Base-by-base conservation (phyloP, 352 stramenopile species). In the Globisporangium barbulae region DNA sequence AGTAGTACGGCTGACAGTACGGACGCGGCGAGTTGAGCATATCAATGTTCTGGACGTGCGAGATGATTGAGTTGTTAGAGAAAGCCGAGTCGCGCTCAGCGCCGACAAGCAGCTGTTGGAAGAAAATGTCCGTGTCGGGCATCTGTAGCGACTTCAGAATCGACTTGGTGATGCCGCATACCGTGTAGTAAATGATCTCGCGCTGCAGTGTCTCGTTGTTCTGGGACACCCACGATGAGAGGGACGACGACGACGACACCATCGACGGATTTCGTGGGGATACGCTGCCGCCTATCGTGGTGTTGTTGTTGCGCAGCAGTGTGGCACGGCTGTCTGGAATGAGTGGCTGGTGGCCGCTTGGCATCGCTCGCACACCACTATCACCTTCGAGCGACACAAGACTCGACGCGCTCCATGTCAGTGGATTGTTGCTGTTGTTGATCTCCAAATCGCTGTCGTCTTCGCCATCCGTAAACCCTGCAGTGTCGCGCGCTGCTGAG, bases 161-260 rank as follows among this genome's bases (percentile, higher is more conserved):
- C 45, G 80, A 71, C 64, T 91, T 91, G 21, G 80, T 90, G 64
- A 91, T 90, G 28, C 83, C 83, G 71, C 79, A 88, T 3, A 91
- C 80, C 2, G 83, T 91, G 71, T 90, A 91, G 72, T 90, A 91
- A 68, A 91, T 90, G 74, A 91, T 90, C 61, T 91, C 83, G n/a
- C 79, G 80, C 55, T 89, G 80, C 37, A 91, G 71, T 10, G 80
- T 90, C 70, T 89, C 80, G 60, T 88, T 86, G 56, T 84, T 89
- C 61, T 88, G 80, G 25, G 80, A 85, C 17, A 71, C 71, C 66
- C 79, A 81, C 42, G 74, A 73, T 30, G 69, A 76, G 30, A 53
- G 31, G 7, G 73, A 76, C 15, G 73, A 61, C 7, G 72, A 69
- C 28, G 61, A 69, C 19, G 72, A 76, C 15, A 28, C 15, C 31